Base-by-base conservation (phyloP, 2,329 filamentous ascomycete species). In the Chaetomiaceae sp. region DNA sequence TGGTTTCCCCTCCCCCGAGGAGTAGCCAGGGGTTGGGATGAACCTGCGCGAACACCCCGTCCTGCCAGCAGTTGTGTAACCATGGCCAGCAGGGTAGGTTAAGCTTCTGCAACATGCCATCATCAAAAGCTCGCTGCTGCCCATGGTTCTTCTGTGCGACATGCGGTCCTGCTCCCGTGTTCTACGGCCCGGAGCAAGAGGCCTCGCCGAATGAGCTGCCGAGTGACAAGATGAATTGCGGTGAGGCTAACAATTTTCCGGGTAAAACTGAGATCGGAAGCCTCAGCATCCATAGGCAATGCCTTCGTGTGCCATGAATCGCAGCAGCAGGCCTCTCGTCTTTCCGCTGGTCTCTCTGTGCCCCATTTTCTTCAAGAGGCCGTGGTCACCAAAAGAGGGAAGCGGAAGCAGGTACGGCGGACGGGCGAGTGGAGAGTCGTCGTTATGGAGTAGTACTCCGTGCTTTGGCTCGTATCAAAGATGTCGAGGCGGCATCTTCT, bases 21-120 rank as follows among this genome's bases (percentile, higher is more conserved):
- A n/a, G n/a, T n/a, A n/a, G n/a, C n/a, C n/a, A n/a, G n/a, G n/a
- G n/a, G n/a, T n/a, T n/a, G n/a, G n/a, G n/a, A n/a, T n/a, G 27
- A 31, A 9, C 27, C 27, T 31, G 9, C 8, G 27, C 27, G 8
- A 31, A 12, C 4, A 11, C 5, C 27, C 27, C 14, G 27, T 9
- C 27, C 25, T 27, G 25, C 25, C 27, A 36, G 27, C 27, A 11
- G 27, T 9, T 31, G 7, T 51, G 51, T 54, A 48, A 54, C 55
- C 33, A 25, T 39, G 25, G 29, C 19, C 19, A 45, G 14, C 27
- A 11, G 27, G 14, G 8, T 4, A 3, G 33, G 15, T 40, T 40
- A 56, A 56, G 46, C 53, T 57, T 48, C 37, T 57, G 44, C 43
- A 25, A 27, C 47, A 40, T 22, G 27, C 33, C 19, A 12, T 5